phyloP scores from a whole-genome alignment of 202 grass and related monocot genomes.

The Dendrocalamus latiflorus region DNA sequence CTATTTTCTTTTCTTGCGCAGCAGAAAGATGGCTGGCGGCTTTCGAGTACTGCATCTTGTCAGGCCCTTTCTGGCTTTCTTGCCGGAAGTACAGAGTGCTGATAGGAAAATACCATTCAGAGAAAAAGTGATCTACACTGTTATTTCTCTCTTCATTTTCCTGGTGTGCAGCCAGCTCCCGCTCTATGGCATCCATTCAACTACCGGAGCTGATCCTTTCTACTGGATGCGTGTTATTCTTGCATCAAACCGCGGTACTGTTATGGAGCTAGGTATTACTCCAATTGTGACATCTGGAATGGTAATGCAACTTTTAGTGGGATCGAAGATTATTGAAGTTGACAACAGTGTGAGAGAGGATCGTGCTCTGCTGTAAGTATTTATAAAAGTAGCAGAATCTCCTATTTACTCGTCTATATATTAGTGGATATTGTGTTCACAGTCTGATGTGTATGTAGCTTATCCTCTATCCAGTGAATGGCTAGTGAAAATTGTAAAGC shows the following conservation, averaged over 20 bases:
- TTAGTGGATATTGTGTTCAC: neutral
- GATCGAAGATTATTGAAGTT: slow-evolving; percentile 91
- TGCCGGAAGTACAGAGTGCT: slow-evolving; percentile 84
- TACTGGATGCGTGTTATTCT: slow-evolving; percentile 97
- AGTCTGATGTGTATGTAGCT: neutral
- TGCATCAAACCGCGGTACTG: slow-evolving; percentile 78
- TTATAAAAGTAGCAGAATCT: neutral
- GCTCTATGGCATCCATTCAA: slow-evolving; percentile 77
- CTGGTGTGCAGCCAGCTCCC: slow-evolving; percentile 76
- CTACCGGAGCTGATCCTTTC: slow-evolving; percentile 81
- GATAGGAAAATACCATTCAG: slow-evolving; percentile 85
- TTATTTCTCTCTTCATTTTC: slow-evolving; percentile 80
- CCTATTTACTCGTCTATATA: neutral
- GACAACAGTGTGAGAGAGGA: slow-evolving; percentile 90
- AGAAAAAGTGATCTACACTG: slow-evolving; percentile 87
- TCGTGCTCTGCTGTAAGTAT: slow-evolving; percentile 72
- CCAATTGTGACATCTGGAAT: slow-evolving; percentile 88
- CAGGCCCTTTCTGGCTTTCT: slow-evolving; percentile 73
- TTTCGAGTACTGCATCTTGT: slow-evolving; percentile 80
- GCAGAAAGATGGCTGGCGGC: slow-evolving; percentile 63
- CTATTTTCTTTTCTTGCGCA: neutral
- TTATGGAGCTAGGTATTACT: slow-evolving; percentile 89
- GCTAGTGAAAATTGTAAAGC: neutral
- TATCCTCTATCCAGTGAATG: neutral
- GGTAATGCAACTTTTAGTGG: slow-evolving; percentile 83